Evolutionary conservation across 2,329 filamentous ascomycete species (phyloP).

Genomic region (Aspergillus ochraceus): DNA sequence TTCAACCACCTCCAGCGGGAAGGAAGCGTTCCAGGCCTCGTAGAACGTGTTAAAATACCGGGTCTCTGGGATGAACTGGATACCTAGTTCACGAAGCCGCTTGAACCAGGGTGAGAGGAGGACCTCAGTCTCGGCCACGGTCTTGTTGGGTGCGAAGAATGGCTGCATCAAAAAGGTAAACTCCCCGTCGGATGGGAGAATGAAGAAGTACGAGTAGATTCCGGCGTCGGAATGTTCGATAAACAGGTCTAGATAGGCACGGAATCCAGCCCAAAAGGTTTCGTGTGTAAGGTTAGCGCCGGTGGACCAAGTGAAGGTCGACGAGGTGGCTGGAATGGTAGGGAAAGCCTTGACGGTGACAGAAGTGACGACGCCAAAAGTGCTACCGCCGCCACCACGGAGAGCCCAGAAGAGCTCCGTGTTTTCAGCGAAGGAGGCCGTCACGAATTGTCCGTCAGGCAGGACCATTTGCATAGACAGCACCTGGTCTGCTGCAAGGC

Average conservation of each 20-base stretch:
- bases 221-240: constrained; percentile 28
- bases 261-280: constrained; percentile 31
- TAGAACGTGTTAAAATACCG: constrained; percentile 31
- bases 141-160: constrained; percentile 29
- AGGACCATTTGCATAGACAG: not conserved
- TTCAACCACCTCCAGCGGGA: constrained; percentile 27
- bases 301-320: constrained; percentile 29
- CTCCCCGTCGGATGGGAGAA: constrained; percentile 18
- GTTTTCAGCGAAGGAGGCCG: not conserved
- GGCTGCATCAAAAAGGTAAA: constrained; percentile 36
- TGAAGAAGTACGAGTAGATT: constrained; percentile 34
- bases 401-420: constrained; percentile 61
- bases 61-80: constrained; percentile 23
- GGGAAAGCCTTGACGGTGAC: constrained; percentile 28
- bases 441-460: not conserved
- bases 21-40: constrained; percentile 27
- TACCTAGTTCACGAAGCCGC: constrained; percentile 24
- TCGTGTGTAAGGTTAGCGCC: constrained; percentile 21
- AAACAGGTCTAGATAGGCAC: constrained; percentile 29
- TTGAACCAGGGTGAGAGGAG: constrained; percentile 30
- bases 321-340: constrained; percentile 26
- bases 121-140: constrained; percentile 25
- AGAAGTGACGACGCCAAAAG: constrained; percentile 32
- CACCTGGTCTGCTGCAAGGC: constrained; percentile 42
- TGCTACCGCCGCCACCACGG: constrained; percentile 21